Evolutionary conservation across 495 filamentous ascomycete species (phyloP).

Genomic region (Penicillium angulare): DNA sequence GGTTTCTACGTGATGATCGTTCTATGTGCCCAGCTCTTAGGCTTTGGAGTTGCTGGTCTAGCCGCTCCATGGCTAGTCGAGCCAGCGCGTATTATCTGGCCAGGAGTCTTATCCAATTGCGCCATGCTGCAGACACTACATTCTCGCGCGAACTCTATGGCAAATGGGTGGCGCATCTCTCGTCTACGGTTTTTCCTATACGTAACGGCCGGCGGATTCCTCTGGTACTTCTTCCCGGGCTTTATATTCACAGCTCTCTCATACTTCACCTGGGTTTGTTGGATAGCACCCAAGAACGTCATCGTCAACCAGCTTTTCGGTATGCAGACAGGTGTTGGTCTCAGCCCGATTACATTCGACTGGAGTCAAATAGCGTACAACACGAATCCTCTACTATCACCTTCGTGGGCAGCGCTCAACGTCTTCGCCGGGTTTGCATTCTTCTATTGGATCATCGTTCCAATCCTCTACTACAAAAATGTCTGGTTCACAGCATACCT

Average conservation of each 20-base stretch:
- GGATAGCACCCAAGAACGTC: slow-evolving; percentile 80
- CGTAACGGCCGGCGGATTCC: slow-evolving; percentile 46
- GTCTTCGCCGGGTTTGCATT: slow-evolving; percentile 45
- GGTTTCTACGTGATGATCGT: slow-evolving; percentile 60
- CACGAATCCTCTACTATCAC: slow-evolving; percentile 35
- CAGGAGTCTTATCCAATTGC: slow-evolving; percentile 36
- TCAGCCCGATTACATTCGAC: slow-evolving; percentile 84
- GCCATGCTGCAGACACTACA: slow-evolving; percentile 38
- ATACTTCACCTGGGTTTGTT: slow-evolving; percentile 84
- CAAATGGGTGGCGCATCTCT: slow-evolving; percentile 60
- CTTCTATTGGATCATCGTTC: slow-evolving; percentile 33
- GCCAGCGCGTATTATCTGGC: slow-evolving; percentile 52
- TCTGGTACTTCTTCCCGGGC: slow-evolving; percentile 80
- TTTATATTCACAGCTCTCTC: slow-evolving; percentile 77
- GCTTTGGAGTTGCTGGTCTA: slow-evolving; percentile 65
- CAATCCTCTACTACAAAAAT: slow-evolving; percentile 39
- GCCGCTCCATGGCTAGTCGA: slow-evolving; percentile 59
- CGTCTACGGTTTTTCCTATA: slow-evolving; percentile 58
- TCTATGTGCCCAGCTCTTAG: slow-evolving; percentile 61
- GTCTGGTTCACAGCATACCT: slow-evolving; percentile 40
- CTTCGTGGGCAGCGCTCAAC: slow-evolving; percentile 52
- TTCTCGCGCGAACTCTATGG: slow-evolving; percentile 32
- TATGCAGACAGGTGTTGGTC: slow-evolving; percentile 72
- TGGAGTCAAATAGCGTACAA: slow-evolving; percentile 54
- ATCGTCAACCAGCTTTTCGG: slow-evolving; percentile 76